Base-by-base conservation (phyloP, 306 rosid species). In the Pachyrhizus erosus region DNA sequence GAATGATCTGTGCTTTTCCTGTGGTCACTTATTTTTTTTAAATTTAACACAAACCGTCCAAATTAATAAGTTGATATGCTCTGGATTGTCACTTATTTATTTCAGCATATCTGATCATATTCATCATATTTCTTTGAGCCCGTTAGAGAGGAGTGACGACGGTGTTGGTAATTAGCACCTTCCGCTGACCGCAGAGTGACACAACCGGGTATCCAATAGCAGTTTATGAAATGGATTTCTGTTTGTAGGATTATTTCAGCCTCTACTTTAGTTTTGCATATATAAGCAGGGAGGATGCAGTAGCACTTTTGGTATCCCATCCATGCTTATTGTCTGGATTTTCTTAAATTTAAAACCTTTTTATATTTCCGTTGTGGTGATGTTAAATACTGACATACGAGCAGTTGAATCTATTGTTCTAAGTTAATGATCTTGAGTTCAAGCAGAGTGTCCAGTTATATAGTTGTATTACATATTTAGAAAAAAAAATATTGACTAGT, bases 1-100 rank as follows among this genome's bases (percentile, higher is more conserved):
- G 17, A 70, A 57, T 60, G 75, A 48, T n/a, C 54, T 84, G 66
- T 70, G 66, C 46, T 51, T 18, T n/a, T n/a, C n/a, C 21, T 72
- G 39, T 17, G 60, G 55, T 48, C 58, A 24, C 71, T 61, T 68
- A n/a, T 64, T 0, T 2, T 17, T 64, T 29, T 29, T 64, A 24
- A 61, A 10, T 40, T 27, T 11, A 26, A 61, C 2, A 27, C 40
- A 26, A 26, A 57, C 21, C 5, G 34, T 0, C 40, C 68, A 26
- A 14, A 9, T 39, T 52, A 3, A 46, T 54, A 11, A 57, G 23
- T 23, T 34, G n/a, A 12, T 2, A 2, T 33, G 73, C 12, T 13
- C 40, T 43, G 34, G 64, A 13, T 60, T 70, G 77, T 18, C 45
- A n/a, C n/a, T 14, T 49, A 5, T 7, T 77, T 48, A n/a, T 31